A percentile compares a stretch with the other conserved stretches of the same genome.
These are phyloP conservation scores for Phytophthora parvispora DNA, from an alignment of 352 stramenopile genomes.

Conservation along the genomic window DNA sequence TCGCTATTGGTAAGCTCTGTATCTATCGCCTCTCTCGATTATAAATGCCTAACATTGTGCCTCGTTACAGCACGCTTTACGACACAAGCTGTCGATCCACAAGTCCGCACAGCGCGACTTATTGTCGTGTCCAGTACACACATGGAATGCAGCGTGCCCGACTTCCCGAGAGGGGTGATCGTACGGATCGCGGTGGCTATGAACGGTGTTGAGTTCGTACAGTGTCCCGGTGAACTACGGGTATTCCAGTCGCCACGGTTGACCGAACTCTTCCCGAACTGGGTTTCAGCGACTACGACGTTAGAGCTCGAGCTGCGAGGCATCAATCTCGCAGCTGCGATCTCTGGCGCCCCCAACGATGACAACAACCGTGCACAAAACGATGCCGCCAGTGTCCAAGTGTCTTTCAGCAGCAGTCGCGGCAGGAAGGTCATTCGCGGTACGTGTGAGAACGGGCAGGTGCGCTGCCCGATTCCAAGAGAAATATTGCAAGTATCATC, in stretches of 20 bases:
- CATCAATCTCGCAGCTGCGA: conserved; percentile 62
- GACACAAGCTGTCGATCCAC: conserved; percentile 34
- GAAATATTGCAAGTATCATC: conserved; percentile 28
- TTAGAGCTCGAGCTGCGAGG: conserved; percentile 53
- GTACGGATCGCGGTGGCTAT: conserved; percentile 65
- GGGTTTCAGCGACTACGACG: conserved; percentile 51
- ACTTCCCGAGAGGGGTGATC: conserved; percentile 63
- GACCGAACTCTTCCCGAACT: conserved; percentile 60
- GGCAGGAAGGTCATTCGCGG: conserved; percentile 31
- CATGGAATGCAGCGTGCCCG: conserved; percentile 69
- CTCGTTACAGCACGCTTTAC: conserved; percentile 49
- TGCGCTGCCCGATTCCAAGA: conserved; percentile 44
- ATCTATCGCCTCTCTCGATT: too few species aligned
- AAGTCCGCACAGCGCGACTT: conserved; percentile 48
- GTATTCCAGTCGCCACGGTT: conserved; percentile 74
- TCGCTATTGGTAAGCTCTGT: conserved; percentile 52
- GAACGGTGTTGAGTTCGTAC: conserved; percentile 76
- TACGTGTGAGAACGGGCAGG: conserved; percentile 46
- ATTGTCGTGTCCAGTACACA: conserved; percentile 49
- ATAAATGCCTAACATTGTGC: not conserved
- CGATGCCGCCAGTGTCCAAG: conserved; percentile 35
- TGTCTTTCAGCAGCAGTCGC: conserved; percentile 50
- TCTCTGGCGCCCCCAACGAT: not conserved
- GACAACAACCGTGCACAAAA: conserved; percentile 16
- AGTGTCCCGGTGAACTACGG: conserved; percentile 52